Percentiles rank a stretch among this genome's conserved stretches.
Conservation (phyloP, 2,329 filamentous ascomycete species). For the Hirsutella thompsonii region DNA sequence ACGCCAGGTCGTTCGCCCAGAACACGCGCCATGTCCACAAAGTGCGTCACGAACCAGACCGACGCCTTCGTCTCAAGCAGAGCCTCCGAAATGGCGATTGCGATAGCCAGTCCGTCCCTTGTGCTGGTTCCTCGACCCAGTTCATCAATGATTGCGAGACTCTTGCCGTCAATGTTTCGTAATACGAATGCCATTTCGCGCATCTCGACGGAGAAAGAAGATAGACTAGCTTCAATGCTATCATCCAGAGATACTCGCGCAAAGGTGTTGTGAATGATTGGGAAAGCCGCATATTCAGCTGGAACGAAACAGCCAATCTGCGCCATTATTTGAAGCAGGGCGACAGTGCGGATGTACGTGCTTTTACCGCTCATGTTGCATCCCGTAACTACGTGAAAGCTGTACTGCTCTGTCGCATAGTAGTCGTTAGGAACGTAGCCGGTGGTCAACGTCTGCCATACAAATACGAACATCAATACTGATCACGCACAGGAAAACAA, state of each 20-base stretch:
- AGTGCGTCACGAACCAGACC: conserved; percentile 93
- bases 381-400: conserved; percentile 88
- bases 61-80: conserved; percentile 66
- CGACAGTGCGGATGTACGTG: conserved; percentile 80
- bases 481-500: neutral
- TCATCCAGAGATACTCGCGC: conserved; percentile 80
- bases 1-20: conserved; percentile 66
- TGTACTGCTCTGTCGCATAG: conserved; percentile 65
- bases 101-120: conserved; percentile 77
- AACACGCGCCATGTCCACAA: conserved; percentile 66
- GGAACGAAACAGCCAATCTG: conserved; percentile 89
- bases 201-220: conserved; percentile 92
- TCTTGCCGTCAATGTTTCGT: conserved; percentile 62
- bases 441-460: conserved; percentile 40
- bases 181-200: conserved; percentile 90
- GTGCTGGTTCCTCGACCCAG: conserved; percentile 85
- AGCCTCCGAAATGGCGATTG: conserved; percentile 79
- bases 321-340: conserved; percentile 81
- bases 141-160: conserved; percentile 80
- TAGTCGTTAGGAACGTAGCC: conserved; percentile 83
- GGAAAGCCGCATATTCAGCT: conserved; percentile 68
- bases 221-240: conserved; percentile 79
- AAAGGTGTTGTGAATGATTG: conserved; percentile 73
- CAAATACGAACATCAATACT: conserved; percentile 3
- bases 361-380: conserved; percentile 98